Evolutionary conservation across 768 basidiomycete genomes (phyloP).

Genomic region (Thelephora ganbajun): DNA sequence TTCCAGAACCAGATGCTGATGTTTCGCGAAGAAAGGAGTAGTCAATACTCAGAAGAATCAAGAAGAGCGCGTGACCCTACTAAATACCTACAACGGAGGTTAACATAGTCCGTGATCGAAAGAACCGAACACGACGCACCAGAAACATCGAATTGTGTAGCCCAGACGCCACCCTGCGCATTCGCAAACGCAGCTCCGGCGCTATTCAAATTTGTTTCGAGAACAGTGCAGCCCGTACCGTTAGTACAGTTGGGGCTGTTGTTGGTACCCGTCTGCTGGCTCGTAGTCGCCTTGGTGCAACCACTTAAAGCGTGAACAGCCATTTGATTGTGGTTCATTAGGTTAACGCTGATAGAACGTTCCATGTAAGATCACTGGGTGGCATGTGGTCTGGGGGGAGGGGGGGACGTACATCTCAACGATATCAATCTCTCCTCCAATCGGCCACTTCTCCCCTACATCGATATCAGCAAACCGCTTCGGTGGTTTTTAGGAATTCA

Average conservation of each 20-base stretch:
- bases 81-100: neutral
- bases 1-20: slow-evolving; percentile 36
- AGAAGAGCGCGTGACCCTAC: neutral
- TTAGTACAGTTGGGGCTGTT: slow-evolving; percentile 16
- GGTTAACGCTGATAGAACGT: slow-evolving; percentile 26
- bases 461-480: slow-evolving; percentile 36
- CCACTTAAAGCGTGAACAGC: slow-evolving; percentile 35
- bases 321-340: slow-evolving; percentile 36
- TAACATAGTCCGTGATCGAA: slow-evolving; percentile 1
- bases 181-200: slow-evolving; percentile 26
- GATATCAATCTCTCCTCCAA: slow-evolving; percentile 25
- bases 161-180: slow-evolving; percentile 49
- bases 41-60: neutral
- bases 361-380: neutral
- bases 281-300: slow-evolving; percentile 19
- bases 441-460: slow-evolving; percentile 22
- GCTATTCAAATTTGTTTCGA: slow-evolving; percentile 21
- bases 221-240: slow-evolving; percentile 10
- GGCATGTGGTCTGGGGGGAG: neutral
- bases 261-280: slow-evolving; percentile 18
- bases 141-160: slow-evolving; percentile 47
- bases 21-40: neutral
- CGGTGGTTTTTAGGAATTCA: neutral
- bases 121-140: slow-evolving; percentile 27
- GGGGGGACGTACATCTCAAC: slow-evolving; percentile 21